Evolutionary conservation across 2,329 filamentous ascomycete species (phyloP).

Genomic region (Aspergillus chevalieri): DNA sequence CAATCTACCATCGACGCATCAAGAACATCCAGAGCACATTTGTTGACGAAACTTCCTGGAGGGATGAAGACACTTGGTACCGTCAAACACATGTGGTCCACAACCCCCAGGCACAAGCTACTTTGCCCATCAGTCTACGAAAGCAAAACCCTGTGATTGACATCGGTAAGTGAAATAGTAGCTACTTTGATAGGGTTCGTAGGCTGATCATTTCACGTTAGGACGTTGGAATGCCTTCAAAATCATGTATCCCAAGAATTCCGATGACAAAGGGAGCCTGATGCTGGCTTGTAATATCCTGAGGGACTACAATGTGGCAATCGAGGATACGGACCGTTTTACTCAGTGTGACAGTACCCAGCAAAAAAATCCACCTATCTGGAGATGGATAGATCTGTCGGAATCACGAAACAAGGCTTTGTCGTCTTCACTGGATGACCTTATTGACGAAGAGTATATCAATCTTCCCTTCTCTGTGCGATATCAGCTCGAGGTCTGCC

Average conservation of each 20-base stretch:
- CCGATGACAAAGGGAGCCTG: constrained; percentile 30
- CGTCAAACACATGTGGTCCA: constrained; percentile 60
- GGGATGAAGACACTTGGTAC: constrained; percentile 53
- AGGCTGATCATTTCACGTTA: constrained; percentile 14
- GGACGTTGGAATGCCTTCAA: constrained; percentile 59
- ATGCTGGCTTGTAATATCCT: constrained; percentile 50
- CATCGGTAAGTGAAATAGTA: constrained; percentile 41
- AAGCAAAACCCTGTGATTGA: constrained; percentile 52
- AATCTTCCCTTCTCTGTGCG: constrained; percentile 64
- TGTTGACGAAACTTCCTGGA: constrained; percentile 45
- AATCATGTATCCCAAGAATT: constrained; percentile 40
- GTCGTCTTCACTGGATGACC: constrained; percentile 30
- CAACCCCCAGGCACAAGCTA: constrained; percentile 29
- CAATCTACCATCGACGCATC: constrained; percentile 40
- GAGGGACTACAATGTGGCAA: constrained; percentile 64
- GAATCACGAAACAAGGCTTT: constrained; percentile 17
- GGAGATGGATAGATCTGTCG: constrained; percentile 36
- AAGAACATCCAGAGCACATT: constrained; percentile 36
- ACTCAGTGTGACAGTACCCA: constrained; percentile 21
- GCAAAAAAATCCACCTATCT: constrained; percentile 22
- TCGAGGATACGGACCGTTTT: constrained; percentile 43
- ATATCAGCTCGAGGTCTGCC: constrained; percentile 88
- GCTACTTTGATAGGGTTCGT: neutral
- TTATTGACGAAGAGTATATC: constrained; percentile 29
- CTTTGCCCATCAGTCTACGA: constrained; percentile 41